Base-by-base conservation (phyloP, 2,329 filamentous ascomycete genomes). In the Didymella lethalis region DNA sequence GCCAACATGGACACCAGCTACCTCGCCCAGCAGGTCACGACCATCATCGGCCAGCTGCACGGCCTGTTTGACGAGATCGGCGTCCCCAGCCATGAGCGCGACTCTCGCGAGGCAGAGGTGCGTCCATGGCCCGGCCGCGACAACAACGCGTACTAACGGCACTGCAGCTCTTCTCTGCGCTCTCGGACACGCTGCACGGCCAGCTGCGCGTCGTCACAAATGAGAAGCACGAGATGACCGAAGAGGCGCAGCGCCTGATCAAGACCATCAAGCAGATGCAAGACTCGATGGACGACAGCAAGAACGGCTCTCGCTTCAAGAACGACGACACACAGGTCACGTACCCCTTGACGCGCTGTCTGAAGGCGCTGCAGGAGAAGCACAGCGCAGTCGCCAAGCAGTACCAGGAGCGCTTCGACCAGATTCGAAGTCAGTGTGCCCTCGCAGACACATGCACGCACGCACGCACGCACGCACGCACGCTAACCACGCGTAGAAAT, bases 11-110 rank as follows among this genome's bases (percentile, higher is more conserved):
- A 97, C 80, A 92, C 93, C 59, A 92, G 91, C 77, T 96, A 96
- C 79, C 84, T 98, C 75, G 91, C 92, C 70, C 92, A 96, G 78
- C 95, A 98, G 86, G 92, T 99, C 80, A 95, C 92, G 68, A 92
- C 87, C 72, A 97, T 97, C 75, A 93, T 98, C 76, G 88, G 87
- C 78, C 93, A 97, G 80, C 86, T 99, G 61, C 94, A 98, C 79
- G 91, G 90, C 65, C 86, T 98, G 57, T 99, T 97, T 74, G 95
- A 99, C 77, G 94, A 99, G 76, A 99, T 99, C 73, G 95, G 95
- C 59, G 91, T 99, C n/a, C 87, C 94, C 28, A 88, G 83, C 72
- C 93, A 97, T 87, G 95, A 98, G 78, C 90, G 95, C 73, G 93
- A 98, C 75, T 85, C 87, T 48, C 86, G 95, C 71, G 94, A 98